These are phyloP conservation scores for Lasiodiplodia sp. DNA, from an alignment of 2,329 filamentous ascomycete genomes.

Conservation along the genomic window DNA sequence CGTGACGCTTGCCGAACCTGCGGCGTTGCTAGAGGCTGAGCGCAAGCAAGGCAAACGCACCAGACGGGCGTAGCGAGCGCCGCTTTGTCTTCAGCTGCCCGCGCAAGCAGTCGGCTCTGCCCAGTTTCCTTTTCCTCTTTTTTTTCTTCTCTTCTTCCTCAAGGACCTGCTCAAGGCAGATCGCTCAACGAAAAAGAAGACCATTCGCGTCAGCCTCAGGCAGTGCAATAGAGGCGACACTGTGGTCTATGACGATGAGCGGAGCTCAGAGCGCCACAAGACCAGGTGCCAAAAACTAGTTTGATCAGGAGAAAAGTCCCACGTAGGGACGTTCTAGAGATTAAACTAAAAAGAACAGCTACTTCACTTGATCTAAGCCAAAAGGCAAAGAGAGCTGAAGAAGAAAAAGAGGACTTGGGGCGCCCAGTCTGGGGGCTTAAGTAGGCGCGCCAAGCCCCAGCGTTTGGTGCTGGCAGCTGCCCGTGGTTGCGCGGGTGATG, in stretches of 20 bases:
- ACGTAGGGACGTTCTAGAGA: background rate
- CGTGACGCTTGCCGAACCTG: background rate
- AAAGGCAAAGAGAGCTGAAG: slow-evolving; percentile 21
- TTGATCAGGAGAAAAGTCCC: background rate
- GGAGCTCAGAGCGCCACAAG: background rate
- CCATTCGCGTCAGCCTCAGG: background rate
- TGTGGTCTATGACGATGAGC: background rate
- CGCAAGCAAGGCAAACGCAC: too few species aligned
- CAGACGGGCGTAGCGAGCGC: background rate
- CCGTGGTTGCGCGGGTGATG: background rate
- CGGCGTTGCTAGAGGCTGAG: background rate
- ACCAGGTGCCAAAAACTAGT: background rate
- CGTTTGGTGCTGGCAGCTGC: background rate
- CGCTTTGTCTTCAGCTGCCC: background rate
- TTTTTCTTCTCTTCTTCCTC: background rate
- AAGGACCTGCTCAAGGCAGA: background rate
- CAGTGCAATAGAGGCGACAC: slow-evolving; percentile 19
- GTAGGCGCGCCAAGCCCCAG: background rate
- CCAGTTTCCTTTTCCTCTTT: too few species aligned
- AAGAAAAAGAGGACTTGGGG: background rate
- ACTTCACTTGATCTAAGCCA: slow-evolving; percentile 23
- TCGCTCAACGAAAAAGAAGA: background rate
- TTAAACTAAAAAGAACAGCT: slow-evolving; percentile 2
- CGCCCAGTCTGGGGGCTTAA: background rate
- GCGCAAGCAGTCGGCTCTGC: background rate